Evolutionary conservation across 352 stramenopile genomes (phyloP), one percentile per base, ranked within the genome.

Genomic region (Phytophthora kernoviae): DNA sequence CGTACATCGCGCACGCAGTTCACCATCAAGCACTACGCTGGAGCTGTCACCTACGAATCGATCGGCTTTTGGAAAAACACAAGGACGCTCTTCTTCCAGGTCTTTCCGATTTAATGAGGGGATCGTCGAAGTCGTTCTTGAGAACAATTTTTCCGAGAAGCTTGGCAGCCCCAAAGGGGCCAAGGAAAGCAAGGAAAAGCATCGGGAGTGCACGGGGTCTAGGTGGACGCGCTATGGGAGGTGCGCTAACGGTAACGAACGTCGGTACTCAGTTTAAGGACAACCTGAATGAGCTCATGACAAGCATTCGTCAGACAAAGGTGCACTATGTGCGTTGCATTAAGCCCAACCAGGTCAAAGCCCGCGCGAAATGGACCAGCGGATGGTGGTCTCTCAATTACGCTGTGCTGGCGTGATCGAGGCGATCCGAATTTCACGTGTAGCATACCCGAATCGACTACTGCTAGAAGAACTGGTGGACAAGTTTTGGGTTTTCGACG

Each of bases 321-420:
- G 95, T 98, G 1, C 97, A 99, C 58, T 99, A 99, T 60, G 96
- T 99, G 33, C 88, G 97, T n/a, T 99, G 97, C 70, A 97, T 99
- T 56, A 99, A 99, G 70, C 97, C 98, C 1, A 99, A 99, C 73
- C 94, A 98, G 62, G 81, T 88, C 17, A 97, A 49, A 97, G 97
- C 62, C 61, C 82, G 1, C 58, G 63, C 4, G 73, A 81, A 68
- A 84, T 99, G 71, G 91, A 97, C 53, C 76, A 97, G 42, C 81
- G 86, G 14, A 91, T 98, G 75, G 86, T 98, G 5, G 90, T 98
- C 12, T 92, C 98, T 27, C 97, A 99, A 79, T 65, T 99, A 12
- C 84, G 90, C 15, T 99, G 99, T 65, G 96, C 96, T 68, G 98
- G 98, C 75, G 96, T 99, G 26, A 97, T 99, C 34, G 98, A 99